Evolutionary conservation across 495 filamentous ascomycete genomes (phyloP).

Genomic region (Cladorrhinum samala): DNA sequence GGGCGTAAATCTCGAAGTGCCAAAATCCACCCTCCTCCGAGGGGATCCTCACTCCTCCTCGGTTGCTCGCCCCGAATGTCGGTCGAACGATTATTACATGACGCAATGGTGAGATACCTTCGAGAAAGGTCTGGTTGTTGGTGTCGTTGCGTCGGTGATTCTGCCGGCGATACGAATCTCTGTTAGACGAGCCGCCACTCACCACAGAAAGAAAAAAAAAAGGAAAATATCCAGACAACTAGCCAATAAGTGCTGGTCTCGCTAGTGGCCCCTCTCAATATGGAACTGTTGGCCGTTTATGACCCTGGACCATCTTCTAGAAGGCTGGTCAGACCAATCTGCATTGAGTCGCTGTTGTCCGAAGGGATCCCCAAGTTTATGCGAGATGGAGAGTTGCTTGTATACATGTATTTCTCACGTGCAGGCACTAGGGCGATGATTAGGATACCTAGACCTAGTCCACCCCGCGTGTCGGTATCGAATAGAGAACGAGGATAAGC

Average conservation of each 20-base stretch:
- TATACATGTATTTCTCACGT: neutral
- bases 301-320: neutral
- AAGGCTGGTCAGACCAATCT: neutral
- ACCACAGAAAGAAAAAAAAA: too few relatives aligned
- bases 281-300: neutral
- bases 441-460: too few relatives aligned
- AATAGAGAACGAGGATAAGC: neutral
- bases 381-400: neutral
- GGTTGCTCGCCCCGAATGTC: neutral
- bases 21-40: too few relatives aligned
- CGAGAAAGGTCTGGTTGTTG: neutral
- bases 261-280: slow-evolving; percentile 3
- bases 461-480: neutral
- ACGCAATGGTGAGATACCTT: too few relatives aligned
- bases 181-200: neutral
- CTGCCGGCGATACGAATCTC: neutral
- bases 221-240: too few relatives aligned
- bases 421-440: too few relatives aligned
- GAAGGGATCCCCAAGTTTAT: neutral
- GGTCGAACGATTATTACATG: too few relatives aligned
- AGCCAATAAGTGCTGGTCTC: neutral
- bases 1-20: too few relatives aligned
- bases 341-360: neutral
- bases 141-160: neutral
- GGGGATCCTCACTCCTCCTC: too few relatives aligned